A percentile compares a stretch with the other conserved stretches of the same genome.
Evolutionary conservation across 2,329 filamentous ascomycete genomes (phyloP).

Genomic region (Sodiomyces alkalinus): DNA sequence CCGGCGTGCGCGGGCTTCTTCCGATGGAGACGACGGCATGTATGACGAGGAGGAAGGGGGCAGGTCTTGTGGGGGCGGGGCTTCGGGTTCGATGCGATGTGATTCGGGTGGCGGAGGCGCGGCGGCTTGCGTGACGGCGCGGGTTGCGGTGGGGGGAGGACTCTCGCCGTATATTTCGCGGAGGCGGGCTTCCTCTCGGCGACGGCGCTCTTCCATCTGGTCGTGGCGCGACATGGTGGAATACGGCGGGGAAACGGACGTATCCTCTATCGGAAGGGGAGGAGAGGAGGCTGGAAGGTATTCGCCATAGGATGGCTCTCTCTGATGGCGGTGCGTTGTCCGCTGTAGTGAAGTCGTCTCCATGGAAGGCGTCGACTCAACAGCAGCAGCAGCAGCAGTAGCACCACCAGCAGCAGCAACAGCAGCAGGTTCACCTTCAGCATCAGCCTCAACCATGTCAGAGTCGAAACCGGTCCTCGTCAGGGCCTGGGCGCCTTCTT

Average conservation of each 20-base stretch:
- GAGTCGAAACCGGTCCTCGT: slow-evolving; percentile 2
- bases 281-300: slow-evolving; percentile 2
- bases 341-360: too few species aligned
- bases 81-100: too few species aligned
- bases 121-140: slow-evolving; percentile 4
- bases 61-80: not conserved
- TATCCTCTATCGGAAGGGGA: not conserved
- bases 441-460: not conserved
- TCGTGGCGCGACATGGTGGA: slow-evolving; percentile 7
- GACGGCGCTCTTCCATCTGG: slow-evolving; percentile 18
- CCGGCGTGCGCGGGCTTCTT: slow-evolving; percentile 15
- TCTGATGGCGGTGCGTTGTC: too few species aligned
- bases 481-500: slow-evolving; percentile 6
- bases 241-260: not conserved
- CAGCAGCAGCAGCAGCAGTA: not conserved
- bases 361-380: not conserved
- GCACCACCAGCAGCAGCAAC: not conserved
- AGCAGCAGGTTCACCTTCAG: not conserved
- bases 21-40: slow-evolving; percentile 11
- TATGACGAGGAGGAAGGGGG: slow-evolving; percentile 1
- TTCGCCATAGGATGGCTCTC: too few species aligned
- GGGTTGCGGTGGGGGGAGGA: slow-evolving; percentile 2
- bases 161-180: slow-evolving; percentile 38
- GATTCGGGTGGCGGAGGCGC: too few species aligned
- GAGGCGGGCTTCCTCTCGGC: slow-evolving; percentile 32